Evolutionary conservation across 805 yeast species (phyloP).

Genomic region (Vanderwaltozyma verrucispora): DNA sequence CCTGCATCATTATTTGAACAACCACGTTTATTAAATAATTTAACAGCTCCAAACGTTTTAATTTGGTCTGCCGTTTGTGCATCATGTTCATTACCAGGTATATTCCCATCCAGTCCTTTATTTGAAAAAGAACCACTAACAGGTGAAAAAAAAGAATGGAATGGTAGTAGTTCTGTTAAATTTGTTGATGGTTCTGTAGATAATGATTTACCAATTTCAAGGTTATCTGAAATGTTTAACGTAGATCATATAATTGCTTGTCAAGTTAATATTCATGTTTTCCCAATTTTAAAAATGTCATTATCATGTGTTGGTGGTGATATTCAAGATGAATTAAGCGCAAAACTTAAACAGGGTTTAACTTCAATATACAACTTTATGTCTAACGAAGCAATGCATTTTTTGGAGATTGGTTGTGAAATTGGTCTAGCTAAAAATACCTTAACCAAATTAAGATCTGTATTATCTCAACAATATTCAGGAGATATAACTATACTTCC

Average conservation of each 20-base stretch:
- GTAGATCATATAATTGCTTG: slow-evolving; percentile 96
- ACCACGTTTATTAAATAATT: slow-evolving; percentile 68
- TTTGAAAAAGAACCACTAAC: slow-evolving; percentile 74
- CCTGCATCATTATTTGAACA: slow-evolving; percentile 87
- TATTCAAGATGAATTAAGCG: slow-evolving; percentile 49
- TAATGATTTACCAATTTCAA: slow-evolving; percentile 81
- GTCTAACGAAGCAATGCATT: slow-evolving; percentile 68
- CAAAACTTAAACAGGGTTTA: slow-evolving; percentile 41
- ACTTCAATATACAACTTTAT: slow-evolving; percentile 47
- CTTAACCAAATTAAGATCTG: slow-evolving; percentile 61
- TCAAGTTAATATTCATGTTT: slow-evolving; percentile 94
- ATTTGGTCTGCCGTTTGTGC: slow-evolving; percentile 90
- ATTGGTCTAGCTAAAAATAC: slow-evolving; percentile 66
- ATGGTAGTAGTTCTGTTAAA: slow-evolving; percentile 51
- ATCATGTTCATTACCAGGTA: slow-evolving; percentile 87
- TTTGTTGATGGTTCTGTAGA: slow-evolving; percentile 96
- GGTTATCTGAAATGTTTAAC: slow-evolving; percentile 92
- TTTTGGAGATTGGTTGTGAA: slow-evolving; percentile 61
- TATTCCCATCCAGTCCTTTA: slow-evolving; percentile 77
- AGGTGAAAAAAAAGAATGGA: slow-evolving; percentile 73
- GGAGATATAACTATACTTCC: slow-evolving; percentile 95
- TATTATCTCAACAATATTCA: slow-evolving; percentile 76
- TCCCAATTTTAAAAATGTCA: slow-evolving; percentile 67
- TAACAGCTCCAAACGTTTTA: slow-evolving; percentile 72
- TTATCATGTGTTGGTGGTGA: slow-evolving; percentile 62